Percentiles rank a stretch among this genome's conserved stretches.
phyloP scores from a whole-genome alignment of 2,329 filamentous ascomycete genomes.

The Penicillium psychrosexuale region DNA sequence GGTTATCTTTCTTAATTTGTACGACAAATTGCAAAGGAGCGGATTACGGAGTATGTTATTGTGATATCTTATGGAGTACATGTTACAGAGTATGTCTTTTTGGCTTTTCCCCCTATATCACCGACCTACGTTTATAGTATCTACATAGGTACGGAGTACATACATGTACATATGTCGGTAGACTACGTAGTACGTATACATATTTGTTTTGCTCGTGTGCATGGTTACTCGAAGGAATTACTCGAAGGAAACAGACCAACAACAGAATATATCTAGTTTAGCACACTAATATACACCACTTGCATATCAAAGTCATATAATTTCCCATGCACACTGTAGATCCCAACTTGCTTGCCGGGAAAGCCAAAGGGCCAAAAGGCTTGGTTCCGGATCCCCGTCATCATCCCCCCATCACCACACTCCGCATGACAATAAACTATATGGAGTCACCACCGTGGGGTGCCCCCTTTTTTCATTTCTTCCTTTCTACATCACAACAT shows the following conservation, averaged over 20 bases:
- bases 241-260: neutral
- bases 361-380: slow-evolving; percentile 6
- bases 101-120: neutral
- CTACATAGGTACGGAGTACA: neutral
- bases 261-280: neutral
- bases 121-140: neutral
- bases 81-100: neutral
- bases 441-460: neutral
- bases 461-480: slow-evolving; percentile 3
- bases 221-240: neutral
- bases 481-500: slow-evolving; percentile 15
- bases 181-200: neutral
- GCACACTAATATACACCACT: neutral
- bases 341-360: neutral
- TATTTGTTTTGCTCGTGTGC: neutral
- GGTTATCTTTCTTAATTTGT: neutral
- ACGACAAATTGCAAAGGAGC: neutral
- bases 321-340: neutral
- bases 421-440: slow-evolving; percentile 6
- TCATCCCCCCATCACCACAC: slow-evolving; percentile 3
- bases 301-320: neutral
- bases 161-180: too few relatives aligned
- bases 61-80: neutral
- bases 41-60: neutral
- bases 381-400: slow-evolving; percentile 10